Base-by-base conservation (phyloP, 192 early-diverging fungal species). In the Umbelopsis sp. region DNA sequence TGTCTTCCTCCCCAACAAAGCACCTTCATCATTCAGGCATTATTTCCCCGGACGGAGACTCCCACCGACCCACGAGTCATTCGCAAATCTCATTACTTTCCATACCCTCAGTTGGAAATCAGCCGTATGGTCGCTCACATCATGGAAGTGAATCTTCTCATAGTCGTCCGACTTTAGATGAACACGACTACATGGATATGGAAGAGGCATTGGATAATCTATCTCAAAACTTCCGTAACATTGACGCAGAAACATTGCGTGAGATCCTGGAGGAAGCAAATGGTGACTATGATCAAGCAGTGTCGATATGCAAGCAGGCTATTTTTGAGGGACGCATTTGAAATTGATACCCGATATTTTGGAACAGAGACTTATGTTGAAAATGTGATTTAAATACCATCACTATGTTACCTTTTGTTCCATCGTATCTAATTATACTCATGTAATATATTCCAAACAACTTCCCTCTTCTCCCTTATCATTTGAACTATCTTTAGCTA, bases 111-210 rank as follows among this genome's bases (percentile, higher is more conserved):
- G 30, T 35, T 18, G 55, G 55, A 61, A 35, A 61, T 33, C 55
- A 37, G 6, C 55, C 25, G 16, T 30, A 61, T 16, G 55, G 55
- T 3, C 55, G 55, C 2, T 61, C 55, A 15, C 25, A 25, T 27
- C 30, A 10, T 30, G 55, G 33, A 35, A 61, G 55, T 33, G 55
- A 61, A 25, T 61, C 55, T 35, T 61, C 55, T 61, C 55, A 61
- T 25, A 61, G 55, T 25, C 55, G 12, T 61, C 9, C 37, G 33
- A 35, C 55, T 11, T 13, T 61, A 61, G 27, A 61, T 15, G 55
- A 61, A 18, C 25, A 61, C 35, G 55, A 61, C 9, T 61, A 61
- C 16, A 61, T 61, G 55, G 55, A 61, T 61, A 61, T 61, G 55
- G 55, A 61, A 25, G 55, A 61, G 30, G 30, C 55, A 5, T 16